A percentile compares a stretch with the other conserved stretches of the same genome.
phyloP scores from a whole-genome alignment of 768 basidiomycete genomes.

The Amylocystis lapponica region DNA sequence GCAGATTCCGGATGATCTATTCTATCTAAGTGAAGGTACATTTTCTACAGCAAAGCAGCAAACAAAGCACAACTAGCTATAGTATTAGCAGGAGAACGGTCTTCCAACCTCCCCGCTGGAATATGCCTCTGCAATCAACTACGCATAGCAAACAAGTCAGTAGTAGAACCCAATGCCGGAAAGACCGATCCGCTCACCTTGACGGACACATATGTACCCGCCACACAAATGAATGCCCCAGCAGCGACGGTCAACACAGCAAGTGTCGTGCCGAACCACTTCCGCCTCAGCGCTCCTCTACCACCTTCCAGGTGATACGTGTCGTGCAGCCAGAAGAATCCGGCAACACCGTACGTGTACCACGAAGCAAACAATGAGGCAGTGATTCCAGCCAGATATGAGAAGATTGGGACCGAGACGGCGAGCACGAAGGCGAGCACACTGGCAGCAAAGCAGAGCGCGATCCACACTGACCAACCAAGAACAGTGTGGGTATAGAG shows the following conservation, averaged over 20 bases:
- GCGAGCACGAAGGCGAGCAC: conserved; percentile 42
- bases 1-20: too few species aligned
- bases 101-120: conserved; percentile 34
- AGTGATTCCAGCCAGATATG: conserved; percentile 46
- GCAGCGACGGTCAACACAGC: conserved; percentile 39
- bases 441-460: conserved; percentile 36
- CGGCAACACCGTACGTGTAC: conserved; percentile 51
- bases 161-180: neutral
- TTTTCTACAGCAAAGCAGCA: too few species aligned
- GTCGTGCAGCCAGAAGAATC: conserved; percentile 51
- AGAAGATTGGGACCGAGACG: conserved; percentile 49
- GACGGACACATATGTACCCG: conserved; percentile 47
- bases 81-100: conserved; percentile 43
- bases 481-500: conserved; percentile 44
- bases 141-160: conserved; percentile 3
- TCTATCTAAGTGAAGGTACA: too few species aligned
- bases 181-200: conserved; percentile 30
- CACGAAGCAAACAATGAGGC: conserved; percentile 53
- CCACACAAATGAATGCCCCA: conserved; percentile 47
- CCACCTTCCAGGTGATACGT: conserved; percentile 37
- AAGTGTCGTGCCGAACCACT: conserved; percentile 29
- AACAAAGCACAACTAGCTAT: too few species aligned
- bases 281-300: conserved; percentile 23
- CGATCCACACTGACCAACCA: conserved; percentile 44
- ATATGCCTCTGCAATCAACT: conserved; percentile 46